These are phyloP conservation scores for Pterocarpus santalinus DNA, from an alignment of 306 rosid genomes.

Conservation along the genomic window DNA sequence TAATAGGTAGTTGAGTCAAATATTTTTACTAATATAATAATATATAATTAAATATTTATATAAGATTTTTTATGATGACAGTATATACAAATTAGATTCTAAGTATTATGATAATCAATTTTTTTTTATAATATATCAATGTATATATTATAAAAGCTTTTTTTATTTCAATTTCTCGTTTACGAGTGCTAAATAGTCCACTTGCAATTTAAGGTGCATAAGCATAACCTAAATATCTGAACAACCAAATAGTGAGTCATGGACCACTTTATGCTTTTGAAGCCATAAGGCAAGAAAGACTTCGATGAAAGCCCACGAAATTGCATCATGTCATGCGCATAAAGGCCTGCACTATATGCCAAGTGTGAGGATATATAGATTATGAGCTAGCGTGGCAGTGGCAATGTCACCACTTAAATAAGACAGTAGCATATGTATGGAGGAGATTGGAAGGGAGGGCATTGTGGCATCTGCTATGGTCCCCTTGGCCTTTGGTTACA, in stretches of 20 bases:
- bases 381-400: neutral
- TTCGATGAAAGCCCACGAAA: neutral
- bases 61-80: no score
- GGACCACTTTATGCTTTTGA: slow-evolving; percentile 1
- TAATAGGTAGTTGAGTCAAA: no score
- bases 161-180: no score
- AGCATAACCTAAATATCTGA: neutral
- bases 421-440: slow-evolving; percentile 38
- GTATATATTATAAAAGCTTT: no score
- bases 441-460: slow-evolving; percentile 35
- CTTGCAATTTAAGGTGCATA: neutral
- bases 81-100: no score
- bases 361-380: neutral
- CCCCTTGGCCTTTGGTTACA: slow-evolving; percentile 30
- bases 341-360: slow-evolving; percentile 25
- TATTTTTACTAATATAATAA: no score
- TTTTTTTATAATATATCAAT: no score
- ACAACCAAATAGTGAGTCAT: neutral
- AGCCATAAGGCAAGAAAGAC: neutral
- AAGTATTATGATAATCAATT: no score
- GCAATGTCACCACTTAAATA: neutral
- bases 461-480: slow-evolving; percentile 46
- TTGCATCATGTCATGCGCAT: slow-evolving; percentile 41
- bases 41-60: no score
- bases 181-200: no score